Percentiles rank a stretch among this genome's conserved stretches.
Conservation (phyloP, 495 filamentous ascomycete genomes). For the Hyaloscypha bicolor region DNA sequence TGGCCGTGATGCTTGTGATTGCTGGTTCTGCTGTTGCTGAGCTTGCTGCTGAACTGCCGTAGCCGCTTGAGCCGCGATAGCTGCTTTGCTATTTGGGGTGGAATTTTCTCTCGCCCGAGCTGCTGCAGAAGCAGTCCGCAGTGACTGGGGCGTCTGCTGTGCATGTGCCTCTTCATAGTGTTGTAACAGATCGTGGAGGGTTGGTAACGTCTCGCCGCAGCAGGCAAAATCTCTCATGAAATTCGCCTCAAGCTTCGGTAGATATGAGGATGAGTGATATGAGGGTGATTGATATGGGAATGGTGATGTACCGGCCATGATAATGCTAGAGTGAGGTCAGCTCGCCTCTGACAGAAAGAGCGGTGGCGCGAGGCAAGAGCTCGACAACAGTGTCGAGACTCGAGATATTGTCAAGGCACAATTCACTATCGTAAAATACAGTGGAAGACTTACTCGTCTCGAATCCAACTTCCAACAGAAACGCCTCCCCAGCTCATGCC, state of each 20-base stretch:
- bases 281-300: conserved; percentile 90
- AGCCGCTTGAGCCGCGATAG: conserved; percentile 53
- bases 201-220: conserved; percentile 83
- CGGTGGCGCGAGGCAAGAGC: conserved; percentile 14
- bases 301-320: conserved; percentile 95
- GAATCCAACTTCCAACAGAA: conserved; percentile 94
- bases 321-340: conserved; percentile 65
- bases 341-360: conserved; percentile 9
- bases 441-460: conserved; percentile 83
- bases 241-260: conserved; percentile 95
- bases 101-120: conserved; percentile 34
- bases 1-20: conserved; percentile 33
- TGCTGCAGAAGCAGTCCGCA: conserved; percentile 34
- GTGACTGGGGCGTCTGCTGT: conserved; percentile 56
- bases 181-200: conserved; percentile 90
- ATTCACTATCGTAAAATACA: neutral
- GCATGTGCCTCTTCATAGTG: conserved; percentile 96
- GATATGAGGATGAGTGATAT: conserved; percentile 95
- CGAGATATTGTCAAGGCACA: neutral
- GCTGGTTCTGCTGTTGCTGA: conserved; percentile 49
- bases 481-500: conserved; percentile 98
- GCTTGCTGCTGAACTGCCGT: conserved; percentile 55
- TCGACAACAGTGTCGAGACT: conserved; percentile 8
- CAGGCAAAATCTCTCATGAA: conserved; percentile 97
- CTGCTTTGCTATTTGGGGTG: conserved; percentile 54